Base-by-base conservation (phyloP, 2,329 filamentous ascomycete genomes). In the Ophiostoma himal-ulmi region DNA sequence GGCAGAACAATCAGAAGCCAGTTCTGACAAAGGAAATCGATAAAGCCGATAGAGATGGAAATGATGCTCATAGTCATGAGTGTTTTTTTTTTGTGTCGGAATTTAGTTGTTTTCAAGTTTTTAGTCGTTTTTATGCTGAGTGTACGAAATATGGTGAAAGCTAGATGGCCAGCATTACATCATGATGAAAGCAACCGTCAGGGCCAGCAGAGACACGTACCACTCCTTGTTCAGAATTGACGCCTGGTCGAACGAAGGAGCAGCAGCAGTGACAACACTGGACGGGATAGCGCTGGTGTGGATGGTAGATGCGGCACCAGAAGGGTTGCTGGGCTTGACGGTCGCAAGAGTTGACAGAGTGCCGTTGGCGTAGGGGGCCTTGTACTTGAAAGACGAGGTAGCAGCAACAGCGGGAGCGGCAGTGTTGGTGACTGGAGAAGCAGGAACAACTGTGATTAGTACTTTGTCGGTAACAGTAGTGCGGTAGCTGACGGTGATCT, bases 381-480 rank as follows among this genome's bases (percentile, higher is more conserved):
- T 60, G 17, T 37, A 64, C 26, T 26, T 41, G 10, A 30, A 41
- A 7, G 68, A 34, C 22, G 36, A 52, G 26, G 44, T 26, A 5
- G 41, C 30, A 10, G 22, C 62, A 22, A 13, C 5, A 8, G 26
- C 37, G 34, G 36, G 36, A 41, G 62, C 62, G 6, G 66, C 20
- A 8, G 69, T 70, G 34, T 41, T 39, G n/a, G 68, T 26, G 39
- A 44, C 69, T 72, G 69, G 36, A 69, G 67, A 62, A 10, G 65
- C 37, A 20, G 71, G 62, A 30, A 67, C 71, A 67, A 71, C 66
- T 67, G 69, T 68, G 67, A 72, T 72, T 72, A 70, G 71, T 64
- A 72, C 67, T 68, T 72, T n/a, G 39, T 41, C 39, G 37, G 71
- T 70, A 36, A 39, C 37, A 34, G 62, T 69, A 13, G 30, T 36